Base-by-base conservation (phyloP, 129 eudicot species). In the Pseudognaphalium luteoalbum region DNA sequence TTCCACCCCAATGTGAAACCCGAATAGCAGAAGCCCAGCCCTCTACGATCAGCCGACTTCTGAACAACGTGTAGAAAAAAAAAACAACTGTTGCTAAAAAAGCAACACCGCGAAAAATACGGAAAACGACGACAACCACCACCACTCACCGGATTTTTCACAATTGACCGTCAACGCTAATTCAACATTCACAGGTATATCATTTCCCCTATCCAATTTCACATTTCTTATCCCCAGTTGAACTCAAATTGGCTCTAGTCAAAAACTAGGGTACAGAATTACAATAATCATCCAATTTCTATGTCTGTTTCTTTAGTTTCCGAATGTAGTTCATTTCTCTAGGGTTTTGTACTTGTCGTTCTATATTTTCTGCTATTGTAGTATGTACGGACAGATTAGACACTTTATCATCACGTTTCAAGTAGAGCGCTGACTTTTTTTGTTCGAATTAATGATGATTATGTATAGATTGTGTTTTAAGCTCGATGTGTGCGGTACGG, bases 201-300 rank as follows among this genome's bases (percentile, higher is more conserved):
- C 74, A 66, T 80, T 80, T 66, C 74, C 83, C 79, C 79, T 42
- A 57, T 67, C 50, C 80, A 74, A 80, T 80, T 74, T 16, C 37
- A 28, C 79, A 56, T 73, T 39, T 80, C n/a, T 14, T 9, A 19
- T 25, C 7, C 59, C 6, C 50, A 79, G 72, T 64, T 79, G 35
- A n/a, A 21, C 37, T 65, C 59, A 35, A 35, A 34, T 16, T 63
- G 33, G 3, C 11, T 39, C 66, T 30, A 44, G 17, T 0, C 39
- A 68, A 58, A 39, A 80, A 44, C 65, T 80, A 74, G 80, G 80
- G 70, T 75, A 80, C 76, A 59, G 0, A 4, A 17, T n/a, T 47
- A 47, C 54, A 16, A n/a, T 17, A 72, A 72, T 37, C 68, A 65
- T 37, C 50, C 72, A 71, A 64, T 72, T 71, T 35, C 58, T 4